These are phyloP conservation scores for Hypoxylon sp. DNA, from an alignment of 2,329 filamentous ascomycete species.

Conservation along the genomic window DNA sequence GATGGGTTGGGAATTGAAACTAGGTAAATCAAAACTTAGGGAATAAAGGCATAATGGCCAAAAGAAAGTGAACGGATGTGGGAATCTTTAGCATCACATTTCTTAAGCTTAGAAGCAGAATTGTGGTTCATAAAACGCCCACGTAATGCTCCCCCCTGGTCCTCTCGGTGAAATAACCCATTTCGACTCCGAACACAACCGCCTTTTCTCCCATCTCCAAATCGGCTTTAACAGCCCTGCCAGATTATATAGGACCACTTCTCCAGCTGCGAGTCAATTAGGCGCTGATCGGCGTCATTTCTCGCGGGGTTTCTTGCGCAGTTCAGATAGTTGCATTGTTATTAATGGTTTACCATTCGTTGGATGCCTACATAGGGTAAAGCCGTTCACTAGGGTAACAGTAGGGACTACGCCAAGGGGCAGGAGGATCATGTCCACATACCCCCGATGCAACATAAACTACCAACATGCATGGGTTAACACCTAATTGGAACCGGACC, in stretches of 20 bases:
- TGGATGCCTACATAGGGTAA: slow-evolving; percentile 13
- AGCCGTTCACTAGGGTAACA: slow-evolving; percentile 6
- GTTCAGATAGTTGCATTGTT: slow-evolving; percentile 10
- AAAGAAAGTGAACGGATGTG: background rate
- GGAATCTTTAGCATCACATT: slow-evolving; percentile 4
- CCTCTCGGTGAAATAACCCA: slow-evolving; percentile 7
- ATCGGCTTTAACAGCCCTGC: slow-evolving; percentile 11
- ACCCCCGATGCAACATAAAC: slow-evolving; percentile 4
- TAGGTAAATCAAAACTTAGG: background rate
- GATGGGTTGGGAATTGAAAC: background rate
- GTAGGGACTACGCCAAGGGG: slow-evolving; percentile 14
- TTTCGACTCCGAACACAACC: background rate
- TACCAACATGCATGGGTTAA: background rate
- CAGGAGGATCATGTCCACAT: slow-evolving; percentile 7
- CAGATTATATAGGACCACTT: slow-evolving; percentile 1
- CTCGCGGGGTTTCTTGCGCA: background rate
- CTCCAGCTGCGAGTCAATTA: slow-evolving; percentile 8
- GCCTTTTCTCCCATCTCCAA: slow-evolving; percentile 3
- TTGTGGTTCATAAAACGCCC: slow-evolving; percentile 8
- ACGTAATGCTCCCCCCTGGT: slow-evolving; percentile 14
- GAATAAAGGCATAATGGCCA: background rate
- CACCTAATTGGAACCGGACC: background rate
- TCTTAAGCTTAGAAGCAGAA: slow-evolving; percentile 1
- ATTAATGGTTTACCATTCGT: slow-evolving; percentile 9
- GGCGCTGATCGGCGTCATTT: slow-evolving; percentile 19